A percentile compares a stretch with the other conserved stretches of the same genome.
Conservation (phyloP, 768 basidiomycete species). For the Boletus subparvulus region DNA sequence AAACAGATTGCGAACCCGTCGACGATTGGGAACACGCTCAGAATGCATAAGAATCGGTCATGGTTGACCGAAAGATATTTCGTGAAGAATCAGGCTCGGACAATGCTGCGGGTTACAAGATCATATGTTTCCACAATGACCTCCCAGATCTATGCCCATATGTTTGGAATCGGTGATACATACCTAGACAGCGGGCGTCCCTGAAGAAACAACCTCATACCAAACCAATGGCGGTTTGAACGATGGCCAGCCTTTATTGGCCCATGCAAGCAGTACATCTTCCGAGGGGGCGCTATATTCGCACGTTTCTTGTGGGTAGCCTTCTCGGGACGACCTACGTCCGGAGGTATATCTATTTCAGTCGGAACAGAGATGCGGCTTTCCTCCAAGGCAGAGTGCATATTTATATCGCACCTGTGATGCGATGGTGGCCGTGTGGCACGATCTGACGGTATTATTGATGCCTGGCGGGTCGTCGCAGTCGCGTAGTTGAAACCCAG, state of each 20-base stretch:
- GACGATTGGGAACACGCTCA: not conserved
- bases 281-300: not conserved
- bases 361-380: not conserved
- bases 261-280: no score
- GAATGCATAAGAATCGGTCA: not conserved
- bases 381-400: not conserved
- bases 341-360: slow-evolving; percentile 4
- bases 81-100: not conserved
- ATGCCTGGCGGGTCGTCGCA: not conserved
- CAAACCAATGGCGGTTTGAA: no score
- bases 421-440: not conserved
- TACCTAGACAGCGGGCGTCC: not conserved
- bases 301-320: not conserved
- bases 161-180: no score
- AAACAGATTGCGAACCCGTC: no score
- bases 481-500: not conserved
- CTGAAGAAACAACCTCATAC: not conserved
- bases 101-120: not conserved
- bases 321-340: slow-evolving; percentile 7
- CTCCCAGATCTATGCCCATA: not conserved
- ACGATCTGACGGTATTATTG: not conserved
- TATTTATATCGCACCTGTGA: not conserved
- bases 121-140: not conserved
- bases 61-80: not conserved
- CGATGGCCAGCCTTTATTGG: no score